Evolutionary conservation across 2,329 filamentous ascomycete genomes (phyloP).

Genomic region (Magnaporthiopsis rhizophila): DNA sequence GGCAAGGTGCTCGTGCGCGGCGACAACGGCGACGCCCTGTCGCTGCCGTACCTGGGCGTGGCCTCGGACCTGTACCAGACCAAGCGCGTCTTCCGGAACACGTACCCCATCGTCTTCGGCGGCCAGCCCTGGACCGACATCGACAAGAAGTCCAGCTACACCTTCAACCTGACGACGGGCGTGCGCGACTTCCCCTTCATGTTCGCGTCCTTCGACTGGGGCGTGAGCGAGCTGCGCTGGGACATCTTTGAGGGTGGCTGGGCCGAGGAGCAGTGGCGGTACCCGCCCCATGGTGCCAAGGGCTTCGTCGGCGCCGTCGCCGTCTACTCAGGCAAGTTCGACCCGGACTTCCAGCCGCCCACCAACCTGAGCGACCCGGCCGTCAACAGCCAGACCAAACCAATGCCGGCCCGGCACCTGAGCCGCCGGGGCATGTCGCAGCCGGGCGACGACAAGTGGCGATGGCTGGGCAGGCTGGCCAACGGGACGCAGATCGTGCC

Average conservation of each 20-base stretch:
- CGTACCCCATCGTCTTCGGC: conserved; percentile 4
- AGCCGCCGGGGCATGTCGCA: conserved; percentile 10
- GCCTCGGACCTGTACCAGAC: conserved; percentile 9
- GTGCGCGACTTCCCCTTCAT: conserved; percentile 22
- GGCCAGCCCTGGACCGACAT: conserved; percentile 1
- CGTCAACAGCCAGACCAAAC: conserved; percentile 7
- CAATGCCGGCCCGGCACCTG: conserved; percentile 14
- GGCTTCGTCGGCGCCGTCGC: conserved; percentile 16
- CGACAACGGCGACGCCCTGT: conserved; percentile 24
- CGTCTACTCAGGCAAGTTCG: background rate
- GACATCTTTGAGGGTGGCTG: conserved; percentile 18
- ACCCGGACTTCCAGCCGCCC: conserved; percentile 1
- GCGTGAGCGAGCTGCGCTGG: conserved; percentile 21
- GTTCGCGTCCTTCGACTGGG: conserved; percentile 17
- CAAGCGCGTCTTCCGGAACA: conserved; percentile 9
- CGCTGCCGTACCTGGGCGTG: conserved; percentile 22
- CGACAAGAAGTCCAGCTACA: conserved; percentile 8
- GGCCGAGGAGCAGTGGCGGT: conserved; percentile 16
- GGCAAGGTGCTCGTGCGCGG: conserved; percentile 24
- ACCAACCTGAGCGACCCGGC: conserved; percentile 1
- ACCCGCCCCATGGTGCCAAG: conserved; percentile 17
- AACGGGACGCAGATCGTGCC: conserved; percentile 24
- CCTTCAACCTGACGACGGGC: conserved; percentile 18
- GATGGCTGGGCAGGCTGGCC: conserved; percentile 13
- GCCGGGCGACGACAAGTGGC: conserved; percentile 7